These are phyloP conservation scores for Stereocaulon alpinum DNA, from an alignment of 495 filamentous ascomycete species.

Conservation along the genomic window DNA sequence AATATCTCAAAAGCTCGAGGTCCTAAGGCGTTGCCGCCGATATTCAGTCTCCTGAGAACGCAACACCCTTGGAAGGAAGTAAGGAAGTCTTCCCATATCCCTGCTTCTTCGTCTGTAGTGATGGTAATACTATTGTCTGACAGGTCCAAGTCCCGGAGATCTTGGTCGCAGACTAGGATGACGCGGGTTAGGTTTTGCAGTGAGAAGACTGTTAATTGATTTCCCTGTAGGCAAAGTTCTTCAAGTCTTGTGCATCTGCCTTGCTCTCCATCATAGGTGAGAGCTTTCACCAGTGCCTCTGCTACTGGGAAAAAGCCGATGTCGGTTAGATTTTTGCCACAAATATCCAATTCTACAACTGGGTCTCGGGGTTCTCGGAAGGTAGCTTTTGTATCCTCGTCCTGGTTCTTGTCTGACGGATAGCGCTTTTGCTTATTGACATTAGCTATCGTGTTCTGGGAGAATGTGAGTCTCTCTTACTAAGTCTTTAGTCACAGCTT, in stretches of 20 bases:
- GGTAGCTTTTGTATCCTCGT: conserved; percentile 26
- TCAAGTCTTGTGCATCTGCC: conserved; percentile 32
- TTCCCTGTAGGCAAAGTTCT: conserved; percentile 36
- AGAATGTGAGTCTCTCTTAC: conserved; percentile 23
- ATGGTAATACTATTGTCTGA: conserved; percentile 37
- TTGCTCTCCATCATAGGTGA: conserved; percentile 27
- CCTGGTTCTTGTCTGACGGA: conserved; percentile 25
- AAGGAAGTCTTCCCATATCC: conserved; percentile 37
- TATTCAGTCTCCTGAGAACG: conserved; percentile 35
- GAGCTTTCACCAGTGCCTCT: conserved; percentile 30
- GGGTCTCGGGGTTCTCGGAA: conserved; percentile 34
- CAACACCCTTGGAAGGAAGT: conserved; percentile 34
- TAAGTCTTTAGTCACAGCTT: conserved; percentile 36
- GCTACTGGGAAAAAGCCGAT: conserved; percentile 35
- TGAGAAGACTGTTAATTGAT: conserved; percentile 31
- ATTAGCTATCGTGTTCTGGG: conserved; percentile 2
- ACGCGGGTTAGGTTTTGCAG: conserved; percentile 33
- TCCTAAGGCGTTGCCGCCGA: conserved; percentile 36
- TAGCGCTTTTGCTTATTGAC: conserved; percentile 32
- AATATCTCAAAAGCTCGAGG: conserved; percentile 35
- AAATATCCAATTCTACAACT: conserved; percentile 37
- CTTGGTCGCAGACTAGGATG: conserved; percentile 29
- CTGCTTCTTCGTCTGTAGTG: conserved; percentile 25
- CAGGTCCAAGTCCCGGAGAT: conserved; percentile 39
- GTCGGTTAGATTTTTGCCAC: conserved; percentile 35